Evolutionary conservation across 257 asterid species (phyloP).

Genomic region (Penstemon newberryi): DNA sequence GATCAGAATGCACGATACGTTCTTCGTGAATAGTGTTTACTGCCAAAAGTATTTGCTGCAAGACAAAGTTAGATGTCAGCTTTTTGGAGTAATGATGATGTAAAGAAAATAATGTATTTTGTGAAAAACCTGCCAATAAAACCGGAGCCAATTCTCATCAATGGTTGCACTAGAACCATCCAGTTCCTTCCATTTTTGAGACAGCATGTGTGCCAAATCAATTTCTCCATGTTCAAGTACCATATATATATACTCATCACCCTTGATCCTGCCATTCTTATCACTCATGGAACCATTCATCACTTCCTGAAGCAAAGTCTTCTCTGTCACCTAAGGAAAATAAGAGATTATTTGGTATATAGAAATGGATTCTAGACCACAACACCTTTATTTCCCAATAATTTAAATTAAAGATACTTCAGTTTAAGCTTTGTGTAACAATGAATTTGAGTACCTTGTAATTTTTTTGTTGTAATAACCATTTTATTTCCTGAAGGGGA

Average conservation of each 20-base stretch:
- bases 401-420: too few relatives aligned
- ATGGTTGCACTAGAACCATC: conserved; percentile 57
- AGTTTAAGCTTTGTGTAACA: too few relatives aligned
- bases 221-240: conserved; percentile 98
- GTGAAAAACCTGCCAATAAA: conserved; percentile 88
- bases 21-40: conserved; percentile 97
- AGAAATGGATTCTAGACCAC: not conserved
- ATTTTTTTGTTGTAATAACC: too few relatives aligned
- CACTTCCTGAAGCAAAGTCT: conserved; percentile 76
- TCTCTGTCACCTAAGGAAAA: conserved; percentile 83
- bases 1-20: conserved; percentile 95
- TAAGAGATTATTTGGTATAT: conserved; percentile 30
- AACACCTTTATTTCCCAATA: not conserved
- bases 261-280: conserved; percentile 79
- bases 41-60: conserved; percentile 94
- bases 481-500: too few relatives aligned
- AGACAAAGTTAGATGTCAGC: conserved; percentile 20
- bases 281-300: conserved; percentile 75
- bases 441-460: too few relatives aligned
- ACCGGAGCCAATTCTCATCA: conserved; percentile 97
- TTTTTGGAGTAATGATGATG: conserved; percentile 16
- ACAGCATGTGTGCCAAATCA: conserved; percentile 97
- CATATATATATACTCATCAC: conserved; percentile 87
- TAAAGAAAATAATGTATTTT: conserved; percentile 22
- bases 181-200: conserved; percentile 89